These are phyloP conservation scores for Sphenostylis stenocarpa DNA, from an alignment of 306 rosid species.

Conservation along the genomic window DNA sequence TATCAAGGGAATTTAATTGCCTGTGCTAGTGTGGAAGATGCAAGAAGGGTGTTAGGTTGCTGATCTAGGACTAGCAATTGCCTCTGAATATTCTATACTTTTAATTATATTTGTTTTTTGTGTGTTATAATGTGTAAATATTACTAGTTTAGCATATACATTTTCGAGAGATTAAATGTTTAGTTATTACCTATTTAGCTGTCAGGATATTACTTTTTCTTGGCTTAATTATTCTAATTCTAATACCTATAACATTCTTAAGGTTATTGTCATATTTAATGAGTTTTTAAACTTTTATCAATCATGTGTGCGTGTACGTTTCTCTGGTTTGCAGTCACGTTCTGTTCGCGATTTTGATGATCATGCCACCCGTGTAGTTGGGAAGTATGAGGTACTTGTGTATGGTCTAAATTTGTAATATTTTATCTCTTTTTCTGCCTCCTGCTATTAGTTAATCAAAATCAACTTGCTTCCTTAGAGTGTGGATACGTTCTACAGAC, in stretches of 20 bases:
- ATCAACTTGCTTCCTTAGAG: slow-evolving; percentile 49
- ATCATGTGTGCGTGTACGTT: slow-evolving; percentile 10
- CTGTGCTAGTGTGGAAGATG: background rate
- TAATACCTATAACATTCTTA: background rate
- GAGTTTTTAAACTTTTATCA: background rate
- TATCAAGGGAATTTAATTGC: background rate
- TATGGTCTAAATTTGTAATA: background rate
- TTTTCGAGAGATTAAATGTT: background rate
- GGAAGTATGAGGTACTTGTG: slow-evolving; percentile 69
- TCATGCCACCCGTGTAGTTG: slow-evolving; percentile 75
- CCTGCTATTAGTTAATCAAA: background rate
- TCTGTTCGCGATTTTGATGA: slow-evolving; percentile 76
- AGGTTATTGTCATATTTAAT: background rate
- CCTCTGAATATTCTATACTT: background rate
- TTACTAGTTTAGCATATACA: background rate
- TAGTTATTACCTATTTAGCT: background rate
- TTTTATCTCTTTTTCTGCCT: background rate
- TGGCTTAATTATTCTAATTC: slow-evolving; percentile 3
- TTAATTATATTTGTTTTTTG: background rate
- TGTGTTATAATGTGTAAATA: background rate
- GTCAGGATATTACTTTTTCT: background rate
- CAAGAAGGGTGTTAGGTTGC: background rate
- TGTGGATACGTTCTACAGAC: slow-evolving; percentile 83
- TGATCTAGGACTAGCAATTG: background rate
- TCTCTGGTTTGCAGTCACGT: slow-evolving; percentile 53